Evolutionary conservation across 495 filamentous ascomycete species (phyloP).

Genomic region (Penicillium pancosmium): DNA sequence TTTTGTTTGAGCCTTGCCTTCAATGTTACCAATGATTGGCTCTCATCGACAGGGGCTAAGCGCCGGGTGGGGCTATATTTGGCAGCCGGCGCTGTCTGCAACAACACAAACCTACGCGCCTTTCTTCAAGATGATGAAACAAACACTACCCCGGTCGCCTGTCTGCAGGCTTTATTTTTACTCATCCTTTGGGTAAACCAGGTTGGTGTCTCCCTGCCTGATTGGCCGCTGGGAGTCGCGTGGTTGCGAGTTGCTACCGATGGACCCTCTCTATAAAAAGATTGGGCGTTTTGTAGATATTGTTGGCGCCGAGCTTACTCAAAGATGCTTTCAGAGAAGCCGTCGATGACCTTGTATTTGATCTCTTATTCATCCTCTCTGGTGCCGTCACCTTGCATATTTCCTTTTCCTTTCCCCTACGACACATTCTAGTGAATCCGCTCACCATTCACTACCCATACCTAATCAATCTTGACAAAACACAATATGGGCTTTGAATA

Average conservation of each 20-base stretch:
- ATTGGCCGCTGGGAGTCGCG: constrained; percentile 14
- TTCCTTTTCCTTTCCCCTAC: background rate
- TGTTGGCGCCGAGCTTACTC: constrained; percentile 18
- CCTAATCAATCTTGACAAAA: constrained; percentile 7
- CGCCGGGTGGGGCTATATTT: constrained; percentile 29
- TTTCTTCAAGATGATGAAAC: constrained; percentile 25
- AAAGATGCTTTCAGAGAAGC: background rate
- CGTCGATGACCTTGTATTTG: background rate
- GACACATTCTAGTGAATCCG: constrained; percentile 2
- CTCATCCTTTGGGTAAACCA: constrained; percentile 21
- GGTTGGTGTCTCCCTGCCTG: constrained; percentile 11
- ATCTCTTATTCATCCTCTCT: background rate
- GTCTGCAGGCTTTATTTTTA: constrained; percentile 23
- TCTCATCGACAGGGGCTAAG: constrained; percentile 22
- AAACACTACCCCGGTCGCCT: constrained; percentile 10
- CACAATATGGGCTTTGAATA: constrained; percentile 16
- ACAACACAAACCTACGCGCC: constrained; percentile 15
- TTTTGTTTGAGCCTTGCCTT: constrained; percentile 16
- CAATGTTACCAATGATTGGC: constrained; percentile 19
- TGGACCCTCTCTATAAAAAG: constrained; percentile 18
- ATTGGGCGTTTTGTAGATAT: constrained; percentile 5
- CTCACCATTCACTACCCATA: constrained; percentile 13
- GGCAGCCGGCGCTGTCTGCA: constrained; percentile 15
- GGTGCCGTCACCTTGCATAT: background rate
- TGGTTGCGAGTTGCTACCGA: constrained; percentile 17